A percentile compares a stretch with the other conserved stretches of the same genome.
phyloP scores from a whole-genome alignment of 2,329 filamentous ascomycete species.

The Pezicula rhizophila region DNA sequence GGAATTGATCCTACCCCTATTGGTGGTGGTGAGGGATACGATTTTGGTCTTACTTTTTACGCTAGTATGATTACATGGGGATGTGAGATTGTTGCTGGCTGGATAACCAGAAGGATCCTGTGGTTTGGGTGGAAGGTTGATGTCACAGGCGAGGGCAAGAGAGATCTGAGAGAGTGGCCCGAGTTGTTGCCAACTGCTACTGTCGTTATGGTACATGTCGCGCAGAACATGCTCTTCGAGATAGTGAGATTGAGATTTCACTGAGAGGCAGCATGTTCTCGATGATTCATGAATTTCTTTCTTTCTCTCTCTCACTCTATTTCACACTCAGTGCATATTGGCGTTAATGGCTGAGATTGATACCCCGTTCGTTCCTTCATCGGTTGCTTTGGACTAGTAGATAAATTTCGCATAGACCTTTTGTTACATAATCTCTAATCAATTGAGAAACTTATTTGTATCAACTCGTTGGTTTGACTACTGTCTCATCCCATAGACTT shows the following conservation, averaged over 20 bases:
- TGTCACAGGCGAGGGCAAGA: constrained; percentile 57
- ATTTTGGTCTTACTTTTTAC: constrained; percentile 57
- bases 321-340: too few species aligned
- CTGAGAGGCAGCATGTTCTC: constrained; percentile 4
- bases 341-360: too few species aligned
- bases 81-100: constrained; percentile 57
- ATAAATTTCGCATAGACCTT: too few species aligned
- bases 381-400: too few species aligned
- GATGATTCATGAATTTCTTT: too few species aligned
- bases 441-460: too few species aligned
- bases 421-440: too few species aligned
- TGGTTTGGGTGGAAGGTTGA: constrained; percentile 53
- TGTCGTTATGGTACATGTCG: constrained; percentile 59
- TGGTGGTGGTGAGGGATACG: constrained; percentile 39
- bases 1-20: constrained; percentile 1
- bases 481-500: too few species aligned
- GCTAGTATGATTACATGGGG: constrained; percentile 60
- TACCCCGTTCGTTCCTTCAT: too few species aligned
- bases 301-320: too few species aligned
- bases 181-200: constrained; percentile 61
- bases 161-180: constrained; percentile 60
- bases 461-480: too few species aligned
- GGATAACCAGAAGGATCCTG: constrained; percentile 53
- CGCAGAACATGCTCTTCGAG: constrained; percentile 68
- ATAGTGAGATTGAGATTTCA: constrained; percentile 59